Conservation (phyloP, 345 rosid species). For the Boechera stricta region DNA sequence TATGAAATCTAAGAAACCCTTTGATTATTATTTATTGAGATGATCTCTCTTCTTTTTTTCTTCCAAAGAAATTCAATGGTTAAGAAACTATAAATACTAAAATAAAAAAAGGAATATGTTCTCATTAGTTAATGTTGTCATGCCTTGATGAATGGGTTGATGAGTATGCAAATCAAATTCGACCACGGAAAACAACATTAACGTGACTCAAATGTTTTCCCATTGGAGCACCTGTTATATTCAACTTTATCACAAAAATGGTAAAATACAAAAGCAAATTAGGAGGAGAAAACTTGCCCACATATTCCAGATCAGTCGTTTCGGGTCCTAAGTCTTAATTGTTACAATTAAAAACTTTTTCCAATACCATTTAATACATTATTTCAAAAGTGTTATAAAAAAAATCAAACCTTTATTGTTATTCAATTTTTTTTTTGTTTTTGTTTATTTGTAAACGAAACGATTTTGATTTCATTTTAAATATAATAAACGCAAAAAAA, state of each 20-base stretch:
- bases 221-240: background rate
- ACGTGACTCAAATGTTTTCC: constrained; percentile 12
- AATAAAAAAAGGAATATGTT: background rate
- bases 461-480: too few species aligned
- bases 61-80: background rate
- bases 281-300: background rate
- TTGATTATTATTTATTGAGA: background rate
- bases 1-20: background rate
- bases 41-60: too few species aligned
- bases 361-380: background rate
- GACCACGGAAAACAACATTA: constrained; percentile 9
- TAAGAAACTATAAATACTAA: background rate
- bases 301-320: background rate
- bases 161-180: background rate
- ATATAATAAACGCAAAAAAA: too few species aligned
- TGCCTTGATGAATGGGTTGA: background rate
- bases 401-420: too few species aligned
- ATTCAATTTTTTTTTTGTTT: too few species aligned
- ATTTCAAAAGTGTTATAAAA: too few species aligned
- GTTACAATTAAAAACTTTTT: background rate
- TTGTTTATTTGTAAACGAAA: background rate
- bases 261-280: background rate
- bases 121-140: background rate
- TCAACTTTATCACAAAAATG: background rate
- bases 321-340: background rate